Evolutionary conservation across 257 asterid genomes (phyloP), one percentile per base, ranked within the genome.

Genomic region (Solanum neorickii): DNA sequence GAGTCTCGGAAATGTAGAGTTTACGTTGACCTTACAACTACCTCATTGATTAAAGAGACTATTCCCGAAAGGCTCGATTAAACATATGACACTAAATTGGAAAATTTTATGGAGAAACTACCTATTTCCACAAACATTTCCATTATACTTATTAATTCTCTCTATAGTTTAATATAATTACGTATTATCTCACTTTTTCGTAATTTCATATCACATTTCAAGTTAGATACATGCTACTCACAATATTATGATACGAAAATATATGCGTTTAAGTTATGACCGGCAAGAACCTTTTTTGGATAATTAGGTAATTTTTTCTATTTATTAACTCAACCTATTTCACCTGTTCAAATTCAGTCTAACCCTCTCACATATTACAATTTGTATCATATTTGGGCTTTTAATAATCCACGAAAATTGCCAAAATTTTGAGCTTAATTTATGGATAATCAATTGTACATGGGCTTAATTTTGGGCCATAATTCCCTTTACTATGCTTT

Each of bases 11-110:
- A 59, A 59, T 0, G 12, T 59, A 59, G 66, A 59, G 66, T 59
- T 2, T 21, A 59, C 1, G 12, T 20, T 20, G 5, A 56, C 5
- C 12, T 56, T 0, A 56, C 2, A 0, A 56, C n/a, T 56, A 56
- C 0, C n/a, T 56, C 65, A 6, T 52, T 52, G 10, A 52, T 21
- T 52, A 52, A 9, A 52, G 21, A 0, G n/a, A 52, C 23, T 52
- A 9, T 20, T 56, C 18, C 1, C 20, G 65, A 56, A 20, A 56
- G 12, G 18, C n/a, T 18, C 5, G 66, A 0, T 20, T 59, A 59
- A 59, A 59, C 21, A 59, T 20, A 3, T 59, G 66, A 20, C 25
- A 59, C 25, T 59, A 59, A 59, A 20, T 59, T 59, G 27, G 66
- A 20, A 20, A 59, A 8, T 20, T 59, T 59, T 56, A 52, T 16